Evolutionary conservation across 306 rosid species (phyloP).

Genomic region (Fragaria ananassa): DNA sequence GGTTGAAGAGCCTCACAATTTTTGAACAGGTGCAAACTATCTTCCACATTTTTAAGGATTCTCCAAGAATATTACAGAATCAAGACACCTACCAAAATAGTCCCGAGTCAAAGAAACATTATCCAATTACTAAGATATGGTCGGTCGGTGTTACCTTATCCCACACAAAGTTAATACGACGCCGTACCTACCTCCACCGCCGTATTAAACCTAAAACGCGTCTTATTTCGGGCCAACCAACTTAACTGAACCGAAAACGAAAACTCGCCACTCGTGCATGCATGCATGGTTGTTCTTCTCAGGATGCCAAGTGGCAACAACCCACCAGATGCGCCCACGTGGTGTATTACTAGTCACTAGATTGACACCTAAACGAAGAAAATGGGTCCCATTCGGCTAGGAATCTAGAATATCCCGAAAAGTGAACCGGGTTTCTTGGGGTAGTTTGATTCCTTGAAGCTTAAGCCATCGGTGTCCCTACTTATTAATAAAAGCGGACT

Average conservation of each 20-base stretch:
- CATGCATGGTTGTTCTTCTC: conserved; percentile 18
- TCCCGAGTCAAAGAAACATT: conserved; percentile 7
- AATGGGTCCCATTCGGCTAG: background rate
- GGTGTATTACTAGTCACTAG: background rate
- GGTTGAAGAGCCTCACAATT: too few species aligned
- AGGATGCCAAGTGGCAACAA: conserved; percentile 21
- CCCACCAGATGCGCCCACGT: conserved; percentile 5
- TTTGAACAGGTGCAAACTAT: too few species aligned
- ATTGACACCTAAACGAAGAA: conserved; percentile 31
- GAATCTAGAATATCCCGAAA: background rate
- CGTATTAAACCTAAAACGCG: conserved; percentile 8
- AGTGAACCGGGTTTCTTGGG: background rate
- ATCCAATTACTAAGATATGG: conserved; percentile 18
- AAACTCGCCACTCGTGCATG: background rate
- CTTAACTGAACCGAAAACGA: conserved; percentile 38
- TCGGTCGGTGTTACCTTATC: conserved; percentile 47
- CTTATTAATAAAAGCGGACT: background rate
- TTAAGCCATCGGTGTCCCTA: conserved; percentile 10
- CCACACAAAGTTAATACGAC: background rate
- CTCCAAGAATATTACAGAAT: conserved; percentile 19
- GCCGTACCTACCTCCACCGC: background rate
- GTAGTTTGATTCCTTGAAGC: background rate
- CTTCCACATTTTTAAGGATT: background rate
- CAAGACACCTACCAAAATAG: background rate
- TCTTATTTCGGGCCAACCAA: conserved; percentile 23